Base-by-base conservation (phyloP, 2,329 filamentous ascomycete genomes). In the Blumeria hordei region DNA sequence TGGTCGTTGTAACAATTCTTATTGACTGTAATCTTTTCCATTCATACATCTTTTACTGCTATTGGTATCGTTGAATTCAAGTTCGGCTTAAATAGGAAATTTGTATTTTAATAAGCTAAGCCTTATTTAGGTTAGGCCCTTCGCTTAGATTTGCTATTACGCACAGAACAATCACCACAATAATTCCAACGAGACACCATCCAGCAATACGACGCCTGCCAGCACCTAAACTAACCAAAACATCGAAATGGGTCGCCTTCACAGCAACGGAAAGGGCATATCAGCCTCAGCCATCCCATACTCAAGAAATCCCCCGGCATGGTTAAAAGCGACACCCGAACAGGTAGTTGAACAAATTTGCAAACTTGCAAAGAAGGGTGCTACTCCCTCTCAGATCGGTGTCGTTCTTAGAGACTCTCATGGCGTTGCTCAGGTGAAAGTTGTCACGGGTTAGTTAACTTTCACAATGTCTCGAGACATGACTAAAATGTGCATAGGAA, bases 201-300 rank as follows among this genome's bases (percentile, higher is more conserved):
- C 12, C 41, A 9, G n/a, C n/a, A n/a, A 1, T 16, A 3, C 37
- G 6, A 41, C 3, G 11, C 9, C 41, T 45, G 21, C 41, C 9
- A 45, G 41, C 41, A 45, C n/a, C 21, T 16, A 28, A 18, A 12
- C 41, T 9, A 45, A 11, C 9, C 16, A 11, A 45, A 16, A 3
- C 41, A 18, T 45, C 41, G 21, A 45, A 16, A 94, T 94, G 87
- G 87, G 88, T 83, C 83, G 90, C 79, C 83, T 96, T 83, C 93
- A 98, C 83, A 85, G 79, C 80, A 94, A 95, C 69, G 90, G 92
- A 77, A 96, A 96, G 86, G 93, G 92, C 74, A 98, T 98, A 75
- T 88, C 87, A 64, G 74, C 86, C 75, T 94, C 87, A 61, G 87
- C 92, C 68, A 75, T 96, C 74, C 92, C 93, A 69, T 98, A 96